These are phyloP conservation scores for Leccinum broughii DNA, from an alignment of 768 basidiomycete species.

Conservation along the genomic window DNA sequence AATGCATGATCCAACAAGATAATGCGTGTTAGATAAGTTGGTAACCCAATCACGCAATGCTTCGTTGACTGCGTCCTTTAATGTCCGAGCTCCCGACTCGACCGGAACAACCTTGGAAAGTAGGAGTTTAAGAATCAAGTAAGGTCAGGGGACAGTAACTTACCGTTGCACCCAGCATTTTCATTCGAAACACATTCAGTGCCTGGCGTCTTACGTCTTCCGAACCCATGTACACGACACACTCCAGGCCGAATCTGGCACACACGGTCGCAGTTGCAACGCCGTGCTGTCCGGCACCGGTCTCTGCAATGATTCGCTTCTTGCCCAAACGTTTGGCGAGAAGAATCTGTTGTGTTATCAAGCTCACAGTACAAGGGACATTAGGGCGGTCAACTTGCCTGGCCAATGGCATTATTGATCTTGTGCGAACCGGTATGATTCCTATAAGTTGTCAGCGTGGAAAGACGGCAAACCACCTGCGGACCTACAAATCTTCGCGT, in stretches of 20 bases:
- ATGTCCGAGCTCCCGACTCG: conserved; percentile 87
- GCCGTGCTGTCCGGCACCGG: conserved; percentile 98
- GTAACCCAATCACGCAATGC: conserved; percentile 99
- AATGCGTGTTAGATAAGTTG: conserved; percentile 90
- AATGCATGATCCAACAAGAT: conserved; percentile 95
- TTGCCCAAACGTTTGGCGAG: conserved; percentile 94
- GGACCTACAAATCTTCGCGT: conserved; percentile 81
- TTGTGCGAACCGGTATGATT: conserved; percentile 99
- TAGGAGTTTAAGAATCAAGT: neutral
- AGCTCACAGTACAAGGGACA: neutral
- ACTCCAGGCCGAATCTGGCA: conserved; percentile 94
- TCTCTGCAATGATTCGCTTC: conserved; percentile 97
- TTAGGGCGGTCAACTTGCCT: conserved; percentile 47
- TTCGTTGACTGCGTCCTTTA: conserved; percentile 99
- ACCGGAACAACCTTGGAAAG: conserved; percentile 82
- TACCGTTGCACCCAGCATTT: conserved; percentile 94
- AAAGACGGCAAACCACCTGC: neutral
- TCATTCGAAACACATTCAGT: conserved; percentile 96
- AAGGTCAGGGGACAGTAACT: neutral
- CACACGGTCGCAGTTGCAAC: conserved; percentile 99
- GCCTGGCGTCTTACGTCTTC: conserved; percentile 97
- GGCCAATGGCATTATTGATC: conserved; percentile 98
- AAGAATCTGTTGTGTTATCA: conserved; percentile 61
- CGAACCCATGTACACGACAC: conserved; percentile 96
- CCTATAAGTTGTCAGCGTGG: conserved; percentile 37